Evolutionary conservation across 2,329 filamentous ascomycete genomes (phyloP).

Genomic region (Aspergillus melleus): DNA sequence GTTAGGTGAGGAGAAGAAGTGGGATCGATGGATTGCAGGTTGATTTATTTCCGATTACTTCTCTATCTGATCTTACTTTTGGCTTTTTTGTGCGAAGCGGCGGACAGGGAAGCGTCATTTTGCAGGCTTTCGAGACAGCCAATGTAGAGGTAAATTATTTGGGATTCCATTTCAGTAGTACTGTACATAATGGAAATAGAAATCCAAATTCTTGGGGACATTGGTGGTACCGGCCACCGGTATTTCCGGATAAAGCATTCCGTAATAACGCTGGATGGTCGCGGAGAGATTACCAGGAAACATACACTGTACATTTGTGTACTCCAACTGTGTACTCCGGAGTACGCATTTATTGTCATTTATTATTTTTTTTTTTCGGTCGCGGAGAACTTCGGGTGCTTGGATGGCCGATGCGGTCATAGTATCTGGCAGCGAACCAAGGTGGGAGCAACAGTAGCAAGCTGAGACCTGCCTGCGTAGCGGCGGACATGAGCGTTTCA

Average conservation of each 20-base stretch:
- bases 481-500: background rate
- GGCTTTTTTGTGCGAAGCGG: too few species aligned
- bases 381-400: constrained; percentile 11
- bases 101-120: background rate
- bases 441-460: background rate
- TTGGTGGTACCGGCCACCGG: background rate
- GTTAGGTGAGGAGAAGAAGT: constrained; percentile 6
- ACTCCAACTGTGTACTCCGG: too few species aligned
- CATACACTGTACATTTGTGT: too few species aligned
- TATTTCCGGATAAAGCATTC: constrained; percentile 8
- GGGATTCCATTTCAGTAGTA: background rate
- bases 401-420: constrained; percentile 6
- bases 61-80: constrained; percentile 15
- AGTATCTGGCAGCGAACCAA: background rate
- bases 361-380: constrained; percentile 1
- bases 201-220: too few species aligned
- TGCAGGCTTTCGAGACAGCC: background rate
- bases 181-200: too few species aligned
- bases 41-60: constrained; percentile 6
- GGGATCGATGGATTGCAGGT: constrained; percentile 10
- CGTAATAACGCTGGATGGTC: background rate
- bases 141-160: background rate
- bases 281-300: constrained; percentile 7
- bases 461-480: background rate
- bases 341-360: too few species aligned